Base-by-base conservation (phyloP, 2,329 filamentous ascomycete species). In the Diaporthe sp. region DNA sequence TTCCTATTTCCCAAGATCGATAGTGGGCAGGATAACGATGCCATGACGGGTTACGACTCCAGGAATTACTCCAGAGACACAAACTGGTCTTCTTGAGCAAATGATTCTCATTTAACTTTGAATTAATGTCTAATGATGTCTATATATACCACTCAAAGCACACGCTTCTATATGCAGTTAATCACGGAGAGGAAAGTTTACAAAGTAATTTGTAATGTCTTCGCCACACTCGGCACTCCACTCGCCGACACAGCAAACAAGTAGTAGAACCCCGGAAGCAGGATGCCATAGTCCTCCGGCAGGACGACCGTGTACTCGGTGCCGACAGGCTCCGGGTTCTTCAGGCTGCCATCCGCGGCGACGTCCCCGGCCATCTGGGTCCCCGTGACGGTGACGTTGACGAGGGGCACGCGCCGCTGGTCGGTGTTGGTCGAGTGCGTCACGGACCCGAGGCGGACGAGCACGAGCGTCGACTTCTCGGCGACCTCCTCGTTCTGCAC, bases 391-490 rank as follows among this genome's bases (percentile, higher is more conserved):
- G 65, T 68, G 7, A 68, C 65, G 10, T 68, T 34, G 6, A 20
- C 13, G 31, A 68, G 65, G 2, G 85, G 81, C 71, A 90, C 84
- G 6, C 88, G 84, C 15, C 89, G 80, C 80, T 90, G 88, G 79
- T 90, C 89, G 0, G 87, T 89, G 75, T 90, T 87, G 28, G 89
- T 85, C 0, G 87, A 85, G 77, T 89, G 88, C 1, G 88, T 90
- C 1, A 82, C 81, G 1, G 84, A 84, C 1, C 87, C 85, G 51
- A 85, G 82, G n/a, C 88, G 81, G 34, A 90, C 79, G 3, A 90
- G 77, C 8, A 85, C 84, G 65, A 86, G 87, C 2, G 77, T 77
- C 0, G 81, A 68, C 22, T 68, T 68, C 22, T 22, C 47, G 2
- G 47, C 22, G 22, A 20, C 65, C 22, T 39, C 79, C 8, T 79